These are phyloP conservation scores for Mikania micrantha DNA, from an alignment of 129 eudicot species.

Conservation along the genomic window DNA sequence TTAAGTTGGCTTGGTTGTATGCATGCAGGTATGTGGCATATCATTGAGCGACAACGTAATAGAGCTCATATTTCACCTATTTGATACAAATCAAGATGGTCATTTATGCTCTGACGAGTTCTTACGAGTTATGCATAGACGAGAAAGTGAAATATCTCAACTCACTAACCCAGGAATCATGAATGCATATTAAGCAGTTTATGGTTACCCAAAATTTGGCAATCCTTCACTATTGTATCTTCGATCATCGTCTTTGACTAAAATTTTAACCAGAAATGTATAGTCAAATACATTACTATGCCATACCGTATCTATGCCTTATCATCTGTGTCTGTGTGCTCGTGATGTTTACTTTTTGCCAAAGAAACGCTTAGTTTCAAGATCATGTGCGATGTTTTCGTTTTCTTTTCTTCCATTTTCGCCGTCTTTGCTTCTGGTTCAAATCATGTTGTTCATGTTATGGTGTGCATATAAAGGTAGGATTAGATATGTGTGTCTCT, in stretches of 20 bases:
- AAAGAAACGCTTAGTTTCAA: background rate
- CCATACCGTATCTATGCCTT: background rate
- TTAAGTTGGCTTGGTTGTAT: background rate
- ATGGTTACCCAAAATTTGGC: too few species aligned
- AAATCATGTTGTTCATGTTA: too few species aligned
- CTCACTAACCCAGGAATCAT: constrained; percentile 54
- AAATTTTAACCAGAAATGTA: background rate
- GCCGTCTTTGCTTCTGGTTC: too few species aligned
- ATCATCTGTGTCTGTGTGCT: background rate
- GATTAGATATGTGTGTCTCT: too few species aligned
- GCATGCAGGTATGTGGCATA: constrained; percentile 72
- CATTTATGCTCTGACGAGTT: constrained; percentile 61
- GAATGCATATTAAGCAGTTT: constrained; percentile 10
- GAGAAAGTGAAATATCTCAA: constrained; percentile 57
- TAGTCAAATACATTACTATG: background rate
- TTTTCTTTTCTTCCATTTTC: too few species aligned
- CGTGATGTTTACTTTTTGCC: background rate
- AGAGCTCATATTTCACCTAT: constrained; percentile 58
- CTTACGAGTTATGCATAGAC: constrained; percentile 57
- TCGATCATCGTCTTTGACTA: background rate
- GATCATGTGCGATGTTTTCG: too few species aligned
- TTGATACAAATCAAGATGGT: constrained; percentile 68
- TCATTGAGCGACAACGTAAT: constrained; percentile 55
- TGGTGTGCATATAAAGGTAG: too few species aligned
- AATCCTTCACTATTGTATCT: background rate